Conservation (phyloP, 768 basidiomycete species). For the Termitomyces heimii region DNA sequence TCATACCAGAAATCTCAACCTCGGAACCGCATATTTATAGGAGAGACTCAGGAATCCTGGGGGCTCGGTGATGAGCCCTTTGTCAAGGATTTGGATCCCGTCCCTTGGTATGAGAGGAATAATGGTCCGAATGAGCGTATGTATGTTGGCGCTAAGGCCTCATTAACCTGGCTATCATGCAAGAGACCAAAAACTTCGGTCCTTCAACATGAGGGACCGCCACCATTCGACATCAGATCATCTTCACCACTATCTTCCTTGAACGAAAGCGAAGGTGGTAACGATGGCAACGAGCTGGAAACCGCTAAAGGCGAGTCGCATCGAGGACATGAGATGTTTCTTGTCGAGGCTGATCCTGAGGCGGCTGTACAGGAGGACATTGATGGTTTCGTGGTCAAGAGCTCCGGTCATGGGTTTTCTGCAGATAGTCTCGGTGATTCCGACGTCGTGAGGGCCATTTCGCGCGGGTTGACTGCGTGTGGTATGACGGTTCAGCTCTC, state of each 20-base stretch:
- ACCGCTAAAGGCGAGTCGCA: slow-evolving; percentile 15
- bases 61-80: slow-evolving; percentile 10
- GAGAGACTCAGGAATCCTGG: slow-evolving; percentile 25
- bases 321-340: slow-evolving; percentile 1
- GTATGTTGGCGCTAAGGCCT: slow-evolving; percentile 12
- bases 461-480: slow-evolving; percentile 16
- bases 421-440: slow-evolving; percentile 17
- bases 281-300: not conserved
- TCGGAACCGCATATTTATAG: slow-evolving; percentile 21
- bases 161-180: not conserved
- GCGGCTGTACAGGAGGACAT: slow-evolving; percentile 14
- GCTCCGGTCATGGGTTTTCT: slow-evolving; percentile 11
- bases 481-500: slow-evolving; percentile 14
- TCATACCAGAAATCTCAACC: not conserved
- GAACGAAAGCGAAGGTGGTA: not conserved
- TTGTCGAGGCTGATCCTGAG: slow-evolving; percentile 13
- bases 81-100: slow-evolving; percentile 10
- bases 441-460: slow-evolving; percentile 21
- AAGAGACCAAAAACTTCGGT: not conserved
- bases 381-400: slow-evolving; percentile 10
- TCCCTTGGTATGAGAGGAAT: slow-evolving; percentile 5
- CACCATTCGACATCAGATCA: not conserved
- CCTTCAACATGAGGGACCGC: not conserved
- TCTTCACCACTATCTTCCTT: slow-evolving; percentile 10
- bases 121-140: slow-evolving; percentile 7